Conservation (phyloP, 257 asterid genomes). For the Lycium ferocissimum region DNA sequence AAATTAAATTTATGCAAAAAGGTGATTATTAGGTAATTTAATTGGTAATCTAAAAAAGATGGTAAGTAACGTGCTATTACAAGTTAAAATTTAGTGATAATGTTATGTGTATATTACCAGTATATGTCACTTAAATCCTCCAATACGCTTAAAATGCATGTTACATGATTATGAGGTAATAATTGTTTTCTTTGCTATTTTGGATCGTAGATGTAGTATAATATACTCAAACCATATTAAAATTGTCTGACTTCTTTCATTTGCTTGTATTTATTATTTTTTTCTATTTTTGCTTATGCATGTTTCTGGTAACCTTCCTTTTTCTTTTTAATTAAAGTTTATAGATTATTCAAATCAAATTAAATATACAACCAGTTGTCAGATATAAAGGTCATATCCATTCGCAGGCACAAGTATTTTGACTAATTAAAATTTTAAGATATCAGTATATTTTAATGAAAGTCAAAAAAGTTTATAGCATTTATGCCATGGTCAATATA, state of each 20-base stretch:
- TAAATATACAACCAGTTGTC: slow-evolving; percentile 22
- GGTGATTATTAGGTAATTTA: too few species aligned
- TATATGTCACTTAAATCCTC: not conserved
- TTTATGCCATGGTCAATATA: not conserved
- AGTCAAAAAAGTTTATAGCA: not conserved
- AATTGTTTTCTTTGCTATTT: not conserved
- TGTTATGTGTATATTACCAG: not conserved
- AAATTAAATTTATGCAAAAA: too few species aligned
- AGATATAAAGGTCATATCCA: not conserved
- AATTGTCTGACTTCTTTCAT: not conserved
- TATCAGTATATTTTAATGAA: not conserved
- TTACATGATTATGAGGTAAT: not conserved
- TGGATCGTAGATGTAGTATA: not conserved
- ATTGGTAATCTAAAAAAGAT: too few species aligned
- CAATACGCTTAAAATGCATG: rapidly evolving
- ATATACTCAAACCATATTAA: not conserved
- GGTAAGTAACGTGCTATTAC: too few species aligned
- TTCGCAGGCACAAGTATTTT: not conserved
- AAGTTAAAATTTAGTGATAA: too few species aligned
- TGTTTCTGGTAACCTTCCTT: not conserved
- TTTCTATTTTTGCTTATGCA: not conserved
- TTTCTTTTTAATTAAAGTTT: not conserved
- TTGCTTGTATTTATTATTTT: too few species aligned
- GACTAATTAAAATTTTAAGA: not conserved
- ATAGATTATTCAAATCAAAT: slow-evolving; percentile 19